Evolutionary conservation across 1,284 basidiomycete species (phyloP).

Genomic region (Mycosarcoma maydis): DNA sequence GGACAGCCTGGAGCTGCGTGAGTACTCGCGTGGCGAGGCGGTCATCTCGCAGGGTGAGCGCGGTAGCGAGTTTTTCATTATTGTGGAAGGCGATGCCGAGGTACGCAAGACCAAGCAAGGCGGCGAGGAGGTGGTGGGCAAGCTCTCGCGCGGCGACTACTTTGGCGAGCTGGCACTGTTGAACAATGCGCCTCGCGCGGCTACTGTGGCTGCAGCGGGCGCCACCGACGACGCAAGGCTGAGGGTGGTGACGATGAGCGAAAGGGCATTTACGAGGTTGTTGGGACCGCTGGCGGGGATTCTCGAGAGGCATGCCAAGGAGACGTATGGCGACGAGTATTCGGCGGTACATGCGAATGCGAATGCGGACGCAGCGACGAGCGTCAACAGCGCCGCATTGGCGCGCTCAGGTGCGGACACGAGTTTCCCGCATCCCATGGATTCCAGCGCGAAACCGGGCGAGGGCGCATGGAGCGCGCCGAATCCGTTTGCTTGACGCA

Average conservation of each 20-base stretch:
- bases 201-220: slow-evolving; percentile 85
- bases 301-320: slow-evolving; percentile 80
- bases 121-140: slow-evolving; percentile 72
- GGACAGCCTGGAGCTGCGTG: slow-evolving; percentile 86
- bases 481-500: slow-evolving; percentile 51
- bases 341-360: neutral
- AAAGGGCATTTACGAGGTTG: slow-evolving; percentile 90
- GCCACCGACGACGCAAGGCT: slow-evolving; percentile 52
- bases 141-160: slow-evolving; percentile 89
- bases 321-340: slow-evolving; percentile 57
- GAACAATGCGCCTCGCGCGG: slow-evolving; percentile 85
- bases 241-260: slow-evolving; percentile 86
- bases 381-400: slow-evolving; percentile 2
- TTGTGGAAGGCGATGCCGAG: slow-evolving; percentile 89
- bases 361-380: neutral
- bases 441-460: slow-evolving; percentile 39
- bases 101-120: slow-evolving; percentile 82
- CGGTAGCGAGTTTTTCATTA: slow-evolving; percentile 96
- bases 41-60: slow-evolving; percentile 92
- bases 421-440: slow-evolving; percentile 34
- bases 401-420: neutral
- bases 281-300: slow-evolving; percentile 88
- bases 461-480: slow-evolving; percentile 37
- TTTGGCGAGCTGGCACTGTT: slow-evolving; percentile 92
- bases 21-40: slow-evolving; percentile 82